Evolutionary conservation across 345 rosid genomes (phyloP), one percentile per base, ranked within the genome.

Genomic region (Dipteronia sinensis): DNA sequence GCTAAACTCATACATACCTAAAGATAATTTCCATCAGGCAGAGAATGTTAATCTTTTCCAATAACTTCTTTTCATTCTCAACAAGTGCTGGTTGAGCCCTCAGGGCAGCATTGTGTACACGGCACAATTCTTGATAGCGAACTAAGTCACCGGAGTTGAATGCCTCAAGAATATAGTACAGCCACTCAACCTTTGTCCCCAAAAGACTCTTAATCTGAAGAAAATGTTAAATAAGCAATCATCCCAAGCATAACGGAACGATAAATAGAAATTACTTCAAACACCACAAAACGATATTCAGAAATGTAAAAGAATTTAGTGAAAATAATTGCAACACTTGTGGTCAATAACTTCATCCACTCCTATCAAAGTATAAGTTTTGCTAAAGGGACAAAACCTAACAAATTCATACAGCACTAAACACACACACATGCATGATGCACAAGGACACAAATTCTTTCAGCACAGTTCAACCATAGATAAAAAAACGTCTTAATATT

Each of bases 1-100:
- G 56, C 68, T 25, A 65, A 78, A 49, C 69, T 27, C 46, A 49
- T 61, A 73, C 67, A 59, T 73, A 96, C 99, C 98, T 97, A 84
- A 97, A 97, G 82, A 97, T 97, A 77, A 97, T 97, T 85, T 97
- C 99, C 87, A 94, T 97, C 67, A 97, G 88, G 85, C 98, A 92
- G 63, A 97, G 98, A 78, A 97, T 97, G 86, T 97, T 94, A 71
- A 97, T 92, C 86, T 97, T 97, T 79, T 97, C 99, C 89, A 94
- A 79, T 10, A 97, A 86, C 83, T 94, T 93, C 82, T 88, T 87
- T 88, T 91, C 93, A 71, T 97, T 94, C 83, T 91, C 97, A 81
- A 97, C 98, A 44, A 97, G 84, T 55, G 98, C 99, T 63, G 98
- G 98, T 75, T 97, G 99, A 69, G 98, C 90, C 71, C 85, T 90